A percentile compares a stretch with the other conserved stretches of the same genome.
phyloP scores from a whole-genome alignment of 108 stramenopile species.

The Pseudonitzschia delicatissima region DNA sequence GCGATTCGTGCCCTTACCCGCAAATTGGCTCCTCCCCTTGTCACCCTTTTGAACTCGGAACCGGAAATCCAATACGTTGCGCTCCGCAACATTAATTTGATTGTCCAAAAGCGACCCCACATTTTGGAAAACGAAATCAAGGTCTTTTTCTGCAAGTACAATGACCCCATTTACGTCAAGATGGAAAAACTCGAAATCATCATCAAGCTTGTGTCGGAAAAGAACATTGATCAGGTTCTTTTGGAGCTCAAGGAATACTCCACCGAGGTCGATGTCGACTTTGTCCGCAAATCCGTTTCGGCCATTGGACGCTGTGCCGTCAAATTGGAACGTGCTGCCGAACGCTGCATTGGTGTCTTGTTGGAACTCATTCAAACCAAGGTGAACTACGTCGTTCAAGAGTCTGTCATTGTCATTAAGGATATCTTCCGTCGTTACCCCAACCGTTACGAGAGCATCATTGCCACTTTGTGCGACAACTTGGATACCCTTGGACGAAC shows the following conservation, averaged over 20 bases:
- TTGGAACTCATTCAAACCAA: slow-evolving; percentile 98
- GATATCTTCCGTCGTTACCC: slow-evolving; percentile 99
- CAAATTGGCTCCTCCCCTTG: slow-evolving; percentile 98
- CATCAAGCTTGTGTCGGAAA: slow-evolving; percentile 94
- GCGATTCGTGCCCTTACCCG: slow-evolving; percentile 80
- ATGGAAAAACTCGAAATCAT: slow-evolving; percentile 99
- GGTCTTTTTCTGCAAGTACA: slow-evolving; percentile 99
- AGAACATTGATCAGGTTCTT: slow-evolving; percentile 97
- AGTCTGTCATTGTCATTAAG: slow-evolving; percentile 98
- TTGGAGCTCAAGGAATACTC: slow-evolving; percentile 99
- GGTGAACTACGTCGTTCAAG: slow-evolving; percentile 99
- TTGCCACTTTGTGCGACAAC: slow-evolving; percentile 98
- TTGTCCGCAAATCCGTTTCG: slow-evolving; percentile 95
- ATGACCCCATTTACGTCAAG: slow-evolving; percentile 99
- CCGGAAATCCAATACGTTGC: slow-evolving; percentile 99
- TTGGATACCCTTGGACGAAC: slow-evolving; percentile 98
- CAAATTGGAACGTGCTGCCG: slow-evolving; percentile 97
- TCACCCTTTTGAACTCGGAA: slow-evolving; percentile 95
- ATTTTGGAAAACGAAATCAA: slow-evolving; percentile 98
- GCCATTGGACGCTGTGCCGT: slow-evolving; percentile 98
- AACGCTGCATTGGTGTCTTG: slow-evolving; percentile 97
- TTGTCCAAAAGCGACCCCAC: slow-evolving; percentile 95
- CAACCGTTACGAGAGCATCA: slow-evolving; percentile 98
- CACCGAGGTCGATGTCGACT: slow-evolving; percentile 98
- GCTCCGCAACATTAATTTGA: slow-evolving; percentile 97